Evolutionary conservation across 306 rosid species (phyloP), one percentile per base, ranked within the genome.

Genomic region (Cyclanthera cordifolia): DNA sequence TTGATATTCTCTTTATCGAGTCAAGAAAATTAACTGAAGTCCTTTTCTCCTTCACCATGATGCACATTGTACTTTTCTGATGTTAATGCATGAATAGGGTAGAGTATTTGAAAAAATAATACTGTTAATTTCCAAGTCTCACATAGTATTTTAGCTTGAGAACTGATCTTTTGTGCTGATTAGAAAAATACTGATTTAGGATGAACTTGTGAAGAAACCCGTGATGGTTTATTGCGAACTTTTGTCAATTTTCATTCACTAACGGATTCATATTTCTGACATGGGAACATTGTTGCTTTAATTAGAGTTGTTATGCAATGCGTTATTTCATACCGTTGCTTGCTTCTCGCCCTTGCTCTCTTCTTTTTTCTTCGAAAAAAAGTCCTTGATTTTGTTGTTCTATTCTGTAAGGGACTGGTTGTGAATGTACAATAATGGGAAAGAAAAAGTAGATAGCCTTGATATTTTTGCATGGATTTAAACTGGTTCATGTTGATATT

Each of bases 401-500:
- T 60, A 19, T 60, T 17, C 11, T 37, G 25, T 19, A 34, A 15
- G 16, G 0, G 20, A 66, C 39, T 15, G 45, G 12, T 24, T 46
- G 8, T 67, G 57, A 67, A 67, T 45, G 45, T 67, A 48, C 8
- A 67, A 25, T 28, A 16, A 43, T 41, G 52, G 53, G 30, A 61
- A 61, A 61, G 71, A 15, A 47, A 41, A 24, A 27, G 41, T 67
- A 46, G n/a, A 30, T 5, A 25, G 24, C 58, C 72, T 50, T 17
- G 15, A 32, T 28, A 23, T 32, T 71, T 41, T 74, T 17, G 21
- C 37, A 15, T 65, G 34, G 53, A 65, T 58, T 52, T 41, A 45
- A 41, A 27, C 25, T 20, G 48, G 63, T 37, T 47, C 14, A 19
- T 37, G 72, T 32, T 64, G 49, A 37, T 72, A 81, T 72, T 81